Conservation (phyloP, 768 basidiomycete genomes). For the Podaxis mareebaensis region DNA sequence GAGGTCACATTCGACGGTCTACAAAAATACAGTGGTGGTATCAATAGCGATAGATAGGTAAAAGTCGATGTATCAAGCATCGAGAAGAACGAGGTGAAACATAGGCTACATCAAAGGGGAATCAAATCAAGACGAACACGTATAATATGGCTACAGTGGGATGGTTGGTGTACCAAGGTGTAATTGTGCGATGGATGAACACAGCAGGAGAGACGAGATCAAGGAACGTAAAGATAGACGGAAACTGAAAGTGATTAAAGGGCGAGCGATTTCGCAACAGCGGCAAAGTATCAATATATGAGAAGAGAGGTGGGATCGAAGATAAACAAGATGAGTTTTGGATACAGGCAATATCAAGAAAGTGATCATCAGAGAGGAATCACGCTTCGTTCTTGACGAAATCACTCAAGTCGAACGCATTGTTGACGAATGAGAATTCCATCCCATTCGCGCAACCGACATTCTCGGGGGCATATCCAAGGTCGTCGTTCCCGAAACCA, state of each 20-base stretch:
- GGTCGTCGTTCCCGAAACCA: not conserved
- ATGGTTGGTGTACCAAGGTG: not conserved
- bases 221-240: not conserved
- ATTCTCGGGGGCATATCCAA: not conserved
- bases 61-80: conserved; percentile 9
- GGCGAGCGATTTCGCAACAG: not conserved
- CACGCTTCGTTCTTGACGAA: conserved; percentile 11
- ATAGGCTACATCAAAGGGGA: conserved; percentile 12
- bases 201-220: not conserved
- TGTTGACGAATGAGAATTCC: not conserved
- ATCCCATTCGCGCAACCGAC: not conserved
- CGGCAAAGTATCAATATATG: not conserved
- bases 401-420: conserved; percentile 13
- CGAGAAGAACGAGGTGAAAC: not conserved
- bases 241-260: no score
- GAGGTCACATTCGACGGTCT: conserved; percentile 2
- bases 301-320: not conserved
- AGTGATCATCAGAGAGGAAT: not conserved
- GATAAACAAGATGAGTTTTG: not conserved
- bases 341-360: not conserved
- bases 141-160: conserved; percentile 16
- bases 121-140: conserved; percentile 6
- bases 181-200: not conserved
- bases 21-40: conserved; percentile 12
- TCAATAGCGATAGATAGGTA: conserved; percentile 12